Conservation (phyloP, 2,329 filamentous ascomycete species). For the Xylariaceae sp. region DNA sequence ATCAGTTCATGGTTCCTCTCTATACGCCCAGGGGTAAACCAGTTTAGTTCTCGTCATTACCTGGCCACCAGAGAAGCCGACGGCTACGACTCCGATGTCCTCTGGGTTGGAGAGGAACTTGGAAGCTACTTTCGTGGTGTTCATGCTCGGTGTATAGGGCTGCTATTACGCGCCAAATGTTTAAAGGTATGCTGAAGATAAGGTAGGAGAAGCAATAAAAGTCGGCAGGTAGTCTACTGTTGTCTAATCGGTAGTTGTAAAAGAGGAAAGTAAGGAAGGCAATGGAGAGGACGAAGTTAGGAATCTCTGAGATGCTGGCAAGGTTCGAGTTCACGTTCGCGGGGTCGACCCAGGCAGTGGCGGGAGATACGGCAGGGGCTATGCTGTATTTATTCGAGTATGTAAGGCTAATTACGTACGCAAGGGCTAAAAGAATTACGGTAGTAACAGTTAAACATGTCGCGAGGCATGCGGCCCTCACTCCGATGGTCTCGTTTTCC, state of each 20-base stretch:
- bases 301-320: too few species aligned
- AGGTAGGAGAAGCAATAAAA: too few species aligned
- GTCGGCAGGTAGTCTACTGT: too few species aligned
- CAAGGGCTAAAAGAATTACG: not conserved
- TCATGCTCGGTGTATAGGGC: slow-evolving; percentile 33
- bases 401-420: not conserved
- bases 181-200: not conserved
- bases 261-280: too few species aligned
- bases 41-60: slow-evolving; percentile 49
- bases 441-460: not conserved
- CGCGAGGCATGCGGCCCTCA: not conserved
- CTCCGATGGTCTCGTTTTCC: not conserved
- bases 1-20: too few species aligned
- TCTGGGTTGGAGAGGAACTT: slow-evolving; percentile 76
- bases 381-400: not conserved
- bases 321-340: too few species aligned
- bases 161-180: too few species aligned
- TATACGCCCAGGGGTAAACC: too few species aligned
- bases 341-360: not conserved
- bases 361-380: not conserved
- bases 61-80: slow-evolving; percentile 95
- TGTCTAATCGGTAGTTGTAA: too few species aligned
- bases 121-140: slow-evolving; percentile 49
- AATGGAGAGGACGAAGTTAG: too few species aligned
- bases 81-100: slow-evolving; percentile 86